Evolutionary conservation across 1,284 basidiomycete genomes (phyloP), one percentile per base, ranked within the genome.

Genomic region (Ganoderma resinaceum): DNA sequence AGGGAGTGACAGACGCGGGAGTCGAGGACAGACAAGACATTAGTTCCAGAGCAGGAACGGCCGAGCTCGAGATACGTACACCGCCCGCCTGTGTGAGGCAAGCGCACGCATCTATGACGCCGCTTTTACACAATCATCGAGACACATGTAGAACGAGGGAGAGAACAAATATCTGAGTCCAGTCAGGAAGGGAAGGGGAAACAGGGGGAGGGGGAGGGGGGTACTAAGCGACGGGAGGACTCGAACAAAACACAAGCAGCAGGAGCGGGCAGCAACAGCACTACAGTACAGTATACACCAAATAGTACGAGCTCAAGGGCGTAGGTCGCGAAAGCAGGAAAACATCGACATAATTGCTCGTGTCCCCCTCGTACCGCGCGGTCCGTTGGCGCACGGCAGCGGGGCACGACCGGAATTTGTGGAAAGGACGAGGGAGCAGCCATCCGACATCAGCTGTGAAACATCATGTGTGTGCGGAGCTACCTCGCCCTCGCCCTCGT

Each of bases 221-320:
- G 52, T 20, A 55, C 52, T 31, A 33, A 60, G 66, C 31, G 61
- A 33, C 55, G 66, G 55, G 29, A 20, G 55, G 37, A 65, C 67
- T 65, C 55, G 66, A 58, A 68, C 61, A 69, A 52, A 61, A 70
- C 66, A 68, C 67, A 62, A 61, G 67, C 66, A 58, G 59, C 53
- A 62, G 67, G 16, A 59, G 67, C 63, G 58, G 53, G 62, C 12
- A 62, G 63, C 60, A 63, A 61, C 63, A 57, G 66, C 70, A 72
- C 69, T 72, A 72, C 65, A 72, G 67, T 72, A 72, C 71, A 72
- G 65, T 72, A 69, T 72, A 72, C 71, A 72, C 71, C 71, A 68
- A 62, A 69, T 65, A 68, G 64, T 68, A 68, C 63, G 67, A 65
- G 60, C 62, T 63, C 52, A 61, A 52, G 57, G 35, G 23, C 38